These are phyloP conservation scores for Aureobasidium sp. DNA, from an alignment of 2,329 filamentous ascomycete genomes.

Conservation along the genomic window DNA sequence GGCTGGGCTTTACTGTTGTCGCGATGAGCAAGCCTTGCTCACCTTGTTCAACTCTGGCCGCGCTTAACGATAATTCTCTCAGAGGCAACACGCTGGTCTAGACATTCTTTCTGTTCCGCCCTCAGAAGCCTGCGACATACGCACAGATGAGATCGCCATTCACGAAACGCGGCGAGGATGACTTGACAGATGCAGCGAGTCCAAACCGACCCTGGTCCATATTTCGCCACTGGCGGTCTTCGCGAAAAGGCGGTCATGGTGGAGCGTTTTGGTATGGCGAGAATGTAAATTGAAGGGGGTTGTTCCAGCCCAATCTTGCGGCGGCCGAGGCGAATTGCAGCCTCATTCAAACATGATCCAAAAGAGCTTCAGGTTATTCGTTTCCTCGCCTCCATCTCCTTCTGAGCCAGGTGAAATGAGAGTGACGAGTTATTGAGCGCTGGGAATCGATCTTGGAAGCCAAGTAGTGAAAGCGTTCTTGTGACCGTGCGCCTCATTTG, in stretches of 20 bases:
- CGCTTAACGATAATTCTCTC: not conserved
- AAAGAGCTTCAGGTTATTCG: not conserved
- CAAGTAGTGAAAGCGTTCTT: not conserved
- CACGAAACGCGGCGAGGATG: not conserved
- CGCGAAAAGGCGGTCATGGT: too few species aligned
- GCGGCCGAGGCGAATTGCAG: too few species aligned
- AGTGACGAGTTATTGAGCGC: not conserved
- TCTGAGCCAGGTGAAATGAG: not conserved
- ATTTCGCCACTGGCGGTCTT: not conserved
- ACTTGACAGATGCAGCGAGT: not conserved
- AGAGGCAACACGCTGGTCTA: not conserved
- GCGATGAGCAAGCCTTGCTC: not conserved
- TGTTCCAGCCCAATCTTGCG: not conserved
- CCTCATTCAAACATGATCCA: not conserved
- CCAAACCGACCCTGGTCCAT: not conserved
- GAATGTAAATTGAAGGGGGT: not conserved
- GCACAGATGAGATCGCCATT: not conserved
- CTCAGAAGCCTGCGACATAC: not conserved
- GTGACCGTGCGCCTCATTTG: not conserved
- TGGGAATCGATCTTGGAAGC: not conserved
- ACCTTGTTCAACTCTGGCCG: not conserved
- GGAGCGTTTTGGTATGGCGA: not conserved
- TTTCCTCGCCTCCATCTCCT: not conserved
- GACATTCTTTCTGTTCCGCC: not conserved
- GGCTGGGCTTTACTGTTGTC: not conserved